Evolutionary conservation across 106 monocot genomes (phyloP).

Genomic region (Platanthera zijinensis): DNA sequence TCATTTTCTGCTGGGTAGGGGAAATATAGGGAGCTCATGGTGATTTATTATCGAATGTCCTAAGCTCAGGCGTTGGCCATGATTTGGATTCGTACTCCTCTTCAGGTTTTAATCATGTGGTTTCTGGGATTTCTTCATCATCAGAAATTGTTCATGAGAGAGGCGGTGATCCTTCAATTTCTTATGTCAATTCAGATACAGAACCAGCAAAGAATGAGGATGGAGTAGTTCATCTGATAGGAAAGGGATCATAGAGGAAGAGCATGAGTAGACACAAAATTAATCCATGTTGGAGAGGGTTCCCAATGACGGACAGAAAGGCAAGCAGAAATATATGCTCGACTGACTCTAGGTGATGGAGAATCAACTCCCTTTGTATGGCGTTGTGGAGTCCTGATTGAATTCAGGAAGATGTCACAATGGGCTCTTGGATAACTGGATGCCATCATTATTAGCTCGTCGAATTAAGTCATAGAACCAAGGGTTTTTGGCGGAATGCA

Average conservation of each 20-base stretch:
- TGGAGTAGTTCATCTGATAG: slow-evolving; percentile 10
- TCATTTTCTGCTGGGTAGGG: slow-evolving; percentile 77
- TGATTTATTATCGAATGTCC: too few relatives aligned
- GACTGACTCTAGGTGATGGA: too few relatives aligned
- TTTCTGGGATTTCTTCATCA: background rate
- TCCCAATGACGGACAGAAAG: too few relatives aligned
- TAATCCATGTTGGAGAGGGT: too few relatives aligned
- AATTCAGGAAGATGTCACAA: too few relatives aligned
- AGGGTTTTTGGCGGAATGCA: too few relatives aligned
- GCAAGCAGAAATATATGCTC: too few relatives aligned
- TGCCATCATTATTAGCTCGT: too few relatives aligned
- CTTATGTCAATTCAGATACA: background rate
- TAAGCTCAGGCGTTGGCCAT: slow-evolving; percentile 2
- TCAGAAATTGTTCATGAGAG: slow-evolving; percentile 4
- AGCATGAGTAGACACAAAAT: background rate
- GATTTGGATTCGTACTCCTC: background rate
- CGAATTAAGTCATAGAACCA: too few relatives aligned
- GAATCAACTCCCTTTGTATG: too few relatives aligned
- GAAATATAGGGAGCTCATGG: slow-evolving; percentile 63
- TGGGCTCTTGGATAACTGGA: too few relatives aligned
- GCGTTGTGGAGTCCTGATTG: too few relatives aligned
- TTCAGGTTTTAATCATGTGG: slow-evolving; percentile 5
- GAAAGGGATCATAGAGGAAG: background rate
- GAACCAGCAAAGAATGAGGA: background rate
- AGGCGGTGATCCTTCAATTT: background rate